Conservation (phyloP, 2,329 filamentous ascomycete genomes). For the Paramyrothecium sp. region DNA sequence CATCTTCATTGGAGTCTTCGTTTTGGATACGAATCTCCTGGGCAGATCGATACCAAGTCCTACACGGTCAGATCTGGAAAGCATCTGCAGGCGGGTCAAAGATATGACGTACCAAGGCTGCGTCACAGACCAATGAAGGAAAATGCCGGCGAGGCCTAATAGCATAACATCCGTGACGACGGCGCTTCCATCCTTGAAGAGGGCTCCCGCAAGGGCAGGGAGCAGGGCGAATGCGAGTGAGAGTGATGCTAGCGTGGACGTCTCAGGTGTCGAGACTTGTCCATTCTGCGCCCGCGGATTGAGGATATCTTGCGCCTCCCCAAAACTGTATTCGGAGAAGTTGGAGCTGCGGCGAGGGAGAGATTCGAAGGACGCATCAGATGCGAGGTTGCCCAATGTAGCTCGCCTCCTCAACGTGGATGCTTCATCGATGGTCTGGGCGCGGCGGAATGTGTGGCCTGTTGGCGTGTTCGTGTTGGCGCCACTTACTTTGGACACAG, state of each 20-base stretch:
- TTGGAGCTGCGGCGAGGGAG: conserved; percentile 59
- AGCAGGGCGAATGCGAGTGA: conserved; percentile 81
- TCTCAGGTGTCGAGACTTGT: conserved; percentile 44
- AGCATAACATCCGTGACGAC: conserved; percentile 85
- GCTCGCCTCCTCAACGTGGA: conserved; percentile 9
- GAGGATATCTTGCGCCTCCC: conserved; percentile 69
- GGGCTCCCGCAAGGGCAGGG: conserved; percentile 78
- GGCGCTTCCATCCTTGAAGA: conserved; percentile 81
- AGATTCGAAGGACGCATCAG: not conserved
- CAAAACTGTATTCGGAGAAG: conserved; percentile 73
- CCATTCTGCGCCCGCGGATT: conserved; percentile 41
- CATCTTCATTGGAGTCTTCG: conserved; percentile 37
- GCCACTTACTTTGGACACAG: conserved; percentile 6
- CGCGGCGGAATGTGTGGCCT: conserved; percentile 39
- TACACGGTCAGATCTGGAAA: conserved; percentile 4
- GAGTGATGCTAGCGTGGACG: conserved; percentile 74
- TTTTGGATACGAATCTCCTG: conserved; percentile 59
- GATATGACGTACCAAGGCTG: conserved; percentile 72
- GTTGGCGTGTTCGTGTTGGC: conserved; percentile 10
- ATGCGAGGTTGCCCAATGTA: not conserved
- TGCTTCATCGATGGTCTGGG: conserved; percentile 37
- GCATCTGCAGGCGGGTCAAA: not conserved
- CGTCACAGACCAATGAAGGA: conserved; percentile 89
- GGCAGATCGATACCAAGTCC: conserved; percentile 67
- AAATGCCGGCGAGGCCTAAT: conserved; percentile 75